Percentiles rank a stretch among this genome's conserved stretches.
Conservation (phyloP, 208 protist species). For the Wallacemonas sp. region DNA sequence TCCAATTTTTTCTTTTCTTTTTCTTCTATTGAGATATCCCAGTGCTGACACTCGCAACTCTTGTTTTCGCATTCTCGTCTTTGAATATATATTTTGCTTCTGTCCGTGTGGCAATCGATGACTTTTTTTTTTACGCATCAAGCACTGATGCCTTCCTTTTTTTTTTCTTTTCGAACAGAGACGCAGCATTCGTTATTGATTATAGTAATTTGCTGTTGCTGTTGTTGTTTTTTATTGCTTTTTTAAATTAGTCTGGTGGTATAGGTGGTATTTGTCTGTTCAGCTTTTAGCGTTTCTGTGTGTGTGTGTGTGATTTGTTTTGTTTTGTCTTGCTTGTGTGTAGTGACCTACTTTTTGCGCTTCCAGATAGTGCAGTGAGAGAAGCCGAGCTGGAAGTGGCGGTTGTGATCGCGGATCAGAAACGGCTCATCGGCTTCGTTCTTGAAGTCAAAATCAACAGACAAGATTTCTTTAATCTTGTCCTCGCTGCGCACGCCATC, state of each 20-base stretch:
- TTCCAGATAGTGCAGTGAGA: constrained; percentile 83
- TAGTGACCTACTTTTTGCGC: no score
- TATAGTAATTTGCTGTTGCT: not conserved
- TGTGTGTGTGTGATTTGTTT: not conserved
- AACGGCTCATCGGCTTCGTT: constrained; percentile 79
- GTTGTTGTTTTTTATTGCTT: not conserved
- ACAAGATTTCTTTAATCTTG: constrained; percentile 55
- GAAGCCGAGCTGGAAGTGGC: constrained; percentile 88
- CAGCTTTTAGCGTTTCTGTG: not conserved
- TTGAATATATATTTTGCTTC: not conserved
- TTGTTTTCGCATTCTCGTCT: not conserved
- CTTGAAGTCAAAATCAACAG: constrained; percentile 72
- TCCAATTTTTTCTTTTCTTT: no score
- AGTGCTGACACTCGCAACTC: no score
- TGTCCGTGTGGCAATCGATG: no score
- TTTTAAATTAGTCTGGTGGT: not conserved
- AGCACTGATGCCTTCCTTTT: not conserved
- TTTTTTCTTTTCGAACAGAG: not conserved
- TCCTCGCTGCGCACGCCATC: constrained; percentile 58
- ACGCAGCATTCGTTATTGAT: not conserved
- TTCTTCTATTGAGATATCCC: no score
- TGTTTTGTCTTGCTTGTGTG: not conserved
- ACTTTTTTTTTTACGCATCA: not conserved
- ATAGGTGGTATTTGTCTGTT: not conserved
- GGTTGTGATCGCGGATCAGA: constrained; percentile 84